Base-by-base conservation (phyloP, 1,284 basidiomycete species). In the Cryptococcus sp. region DNA sequence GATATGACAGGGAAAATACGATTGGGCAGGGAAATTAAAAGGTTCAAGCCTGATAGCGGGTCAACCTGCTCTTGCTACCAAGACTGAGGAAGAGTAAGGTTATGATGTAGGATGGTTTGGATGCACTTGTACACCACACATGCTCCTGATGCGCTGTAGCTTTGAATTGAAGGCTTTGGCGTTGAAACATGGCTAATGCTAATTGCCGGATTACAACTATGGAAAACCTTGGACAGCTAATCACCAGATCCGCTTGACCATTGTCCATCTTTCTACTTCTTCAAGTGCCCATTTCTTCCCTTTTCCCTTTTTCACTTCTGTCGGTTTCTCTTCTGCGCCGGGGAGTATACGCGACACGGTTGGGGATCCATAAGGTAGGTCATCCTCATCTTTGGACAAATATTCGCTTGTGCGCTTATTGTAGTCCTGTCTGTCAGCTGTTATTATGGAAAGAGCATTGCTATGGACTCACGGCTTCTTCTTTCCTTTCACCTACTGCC, bases 201-300 rank as follows among this genome's bases (percentile, higher is more conserved):
- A 28, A 11, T 5, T 28, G n/a, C 28, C 28, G 28, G 28, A 14
- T 4, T 39, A 39, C 36, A 39, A 39, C 14, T 7, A 39, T 16
- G 13, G 18, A 31, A 24, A 49, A 10, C 21, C 31, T 9, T 22
- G 10, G 22, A 23, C 22, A 4, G 16, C 36, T 39, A 5, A 16
- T 39, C 36, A 92, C 88, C 88, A 92, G 49, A 93, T 92, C 42
- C 88, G 81, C 69, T 93, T 93, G 36, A 92, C 86, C 91, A 94
- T 94, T 21, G 90, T 92, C 78, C 87, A 94, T 53, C 91, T 76
- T 36, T 88, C 92, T 53, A 93, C 80, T 63, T 93, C 89, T 67
- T 93, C 89, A 53, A 94, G 72, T 52, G 82, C 81, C 55, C 87
- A 80, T 53, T 78, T 73, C 57, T 82, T 83, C 63, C 79, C 84